These are phyloP conservation scores for Mucor racemosus DNA, from an alignment of 371 early-diverging fungal species.

Conservation along the genomic window DNA sequence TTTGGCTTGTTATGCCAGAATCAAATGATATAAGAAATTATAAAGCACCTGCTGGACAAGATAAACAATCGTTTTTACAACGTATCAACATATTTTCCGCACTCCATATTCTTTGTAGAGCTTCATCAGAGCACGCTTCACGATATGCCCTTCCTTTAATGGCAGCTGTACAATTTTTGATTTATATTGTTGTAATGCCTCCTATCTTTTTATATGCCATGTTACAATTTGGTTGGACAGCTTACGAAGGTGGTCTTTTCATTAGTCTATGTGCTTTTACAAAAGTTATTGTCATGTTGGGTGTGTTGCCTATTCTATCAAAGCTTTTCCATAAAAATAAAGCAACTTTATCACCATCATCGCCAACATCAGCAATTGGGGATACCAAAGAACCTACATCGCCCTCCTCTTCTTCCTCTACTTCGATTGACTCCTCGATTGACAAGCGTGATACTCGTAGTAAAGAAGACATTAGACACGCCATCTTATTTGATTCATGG, in stretches of 20 bases:
- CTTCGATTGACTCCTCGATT: neutral
- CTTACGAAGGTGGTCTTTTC: slow-evolving; percentile 46
- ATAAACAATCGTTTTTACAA: slow-evolving; percentile 14
- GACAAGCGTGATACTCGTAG: neutral
- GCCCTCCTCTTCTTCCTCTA: neutral
- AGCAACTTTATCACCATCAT: neutral
- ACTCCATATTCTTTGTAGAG: slow-evolving; percentile 25
- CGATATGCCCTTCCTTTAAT: slow-evolving; percentile 34
- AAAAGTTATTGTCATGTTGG: slow-evolving; percentile 29
- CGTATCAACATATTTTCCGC: slow-evolving; percentile 44
- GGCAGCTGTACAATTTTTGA: slow-evolving; percentile 31
- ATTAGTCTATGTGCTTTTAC: slow-evolving; percentile 29
- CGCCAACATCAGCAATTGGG: too few species aligned
- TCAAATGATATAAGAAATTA: slow-evolving; percentile 25
- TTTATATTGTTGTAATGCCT: slow-evolving; percentile 34
- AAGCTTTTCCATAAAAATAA: slow-evolving; percentile 21
- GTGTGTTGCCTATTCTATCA: slow-evolving; percentile 36
- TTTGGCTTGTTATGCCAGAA: slow-evolving; percentile 46
- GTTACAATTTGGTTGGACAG: slow-evolving; percentile 49
- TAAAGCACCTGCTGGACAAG: neutral
- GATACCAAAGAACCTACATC: neutral
- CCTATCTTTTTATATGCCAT: slow-evolving; percentile 51
- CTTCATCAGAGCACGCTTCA: slow-evolving; percentile 12
- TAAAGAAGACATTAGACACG: slow-evolving; percentile 4
- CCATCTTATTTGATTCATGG: slow-evolving; percentile 51